Percentiles rank a stretch among this genome's conserved stretches.
Evolutionary conservation across 805 yeast species (phyloP).

Genomic region (Metschnikowia aberdeeniae): DNA sequence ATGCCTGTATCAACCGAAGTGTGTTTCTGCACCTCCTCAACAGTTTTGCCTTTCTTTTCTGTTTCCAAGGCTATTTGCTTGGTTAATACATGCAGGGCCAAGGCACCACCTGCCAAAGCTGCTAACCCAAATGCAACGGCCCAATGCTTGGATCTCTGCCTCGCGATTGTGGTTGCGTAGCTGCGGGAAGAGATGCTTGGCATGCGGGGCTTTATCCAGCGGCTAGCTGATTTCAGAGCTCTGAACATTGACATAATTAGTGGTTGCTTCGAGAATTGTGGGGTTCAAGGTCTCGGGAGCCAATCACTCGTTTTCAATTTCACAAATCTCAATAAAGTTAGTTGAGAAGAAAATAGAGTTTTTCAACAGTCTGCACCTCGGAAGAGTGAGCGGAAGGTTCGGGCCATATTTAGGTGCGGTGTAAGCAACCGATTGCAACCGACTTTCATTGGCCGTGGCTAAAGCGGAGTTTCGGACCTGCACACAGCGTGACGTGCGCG

Average conservation of each 20-base stretch:
- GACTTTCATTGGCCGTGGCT: background rate
- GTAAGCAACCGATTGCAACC: constrained; percentile 1
- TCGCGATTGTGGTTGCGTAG: background rate
- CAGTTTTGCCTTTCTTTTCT: constrained; percentile 11
- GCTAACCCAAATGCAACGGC: background rate
- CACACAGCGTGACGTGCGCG: background rate
- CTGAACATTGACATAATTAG: background rate
- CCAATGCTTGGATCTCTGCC: background rate
- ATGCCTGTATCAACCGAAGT: constrained; percentile 9
- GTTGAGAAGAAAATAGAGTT: no score
- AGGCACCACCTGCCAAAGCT: constrained; percentile 1
- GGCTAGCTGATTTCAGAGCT: background rate
- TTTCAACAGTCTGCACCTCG: no score
- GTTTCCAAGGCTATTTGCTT: constrained; percentile 5
- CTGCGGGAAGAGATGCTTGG: background rate
- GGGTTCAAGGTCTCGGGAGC: no score
- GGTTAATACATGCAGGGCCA: background rate
- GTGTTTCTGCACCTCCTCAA: constrained; percentile 14
- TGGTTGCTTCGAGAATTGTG: no score
- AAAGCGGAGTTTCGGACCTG: background rate
- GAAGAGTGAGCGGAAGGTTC: no score
- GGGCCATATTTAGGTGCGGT: background rate
- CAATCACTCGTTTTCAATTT: no score
- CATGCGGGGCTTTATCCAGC: background rate
- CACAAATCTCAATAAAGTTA: no score